Percentiles rank a stretch among this genome's conserved stretches.
Conservation (phyloP, 495 filamentous ascomycete genomes). For the Apiosordaria backusii region DNA sequence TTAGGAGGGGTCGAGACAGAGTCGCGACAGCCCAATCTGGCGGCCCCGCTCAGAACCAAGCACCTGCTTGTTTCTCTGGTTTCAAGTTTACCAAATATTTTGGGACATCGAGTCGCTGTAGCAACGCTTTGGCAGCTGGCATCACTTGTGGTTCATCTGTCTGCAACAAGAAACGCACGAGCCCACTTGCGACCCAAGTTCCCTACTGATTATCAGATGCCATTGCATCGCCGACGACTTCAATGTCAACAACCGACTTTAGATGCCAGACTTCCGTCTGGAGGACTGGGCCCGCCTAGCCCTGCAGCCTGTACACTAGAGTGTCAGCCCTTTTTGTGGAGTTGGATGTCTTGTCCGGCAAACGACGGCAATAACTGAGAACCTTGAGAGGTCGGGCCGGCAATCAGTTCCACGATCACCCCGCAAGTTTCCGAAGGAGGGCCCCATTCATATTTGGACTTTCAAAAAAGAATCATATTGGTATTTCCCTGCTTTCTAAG, state of each 20-base stretch:
- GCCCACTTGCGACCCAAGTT: too few species aligned
- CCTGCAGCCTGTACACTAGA: background rate
- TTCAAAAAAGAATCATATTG: conserved; percentile 9
- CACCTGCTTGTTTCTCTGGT: background rate
- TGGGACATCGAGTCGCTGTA: conserved; percentile 18
- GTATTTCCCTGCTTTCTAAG: conserved; percentile 27
- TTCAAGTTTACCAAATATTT: conserved; percentile 21
- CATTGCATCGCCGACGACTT: too few species aligned
- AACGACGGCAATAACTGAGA: background rate
- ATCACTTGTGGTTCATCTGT: too few species aligned
- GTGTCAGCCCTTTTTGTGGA: background rate
- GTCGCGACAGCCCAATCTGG: conserved; percentile 12
- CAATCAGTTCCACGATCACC: background rate
- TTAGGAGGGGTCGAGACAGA: conserved; percentile 18
- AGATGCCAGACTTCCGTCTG: background rate
- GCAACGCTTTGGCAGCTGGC: conserved; percentile 22
- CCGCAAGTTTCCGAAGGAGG: background rate
- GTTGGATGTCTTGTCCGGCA: background rate
- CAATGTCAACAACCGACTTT: background rate
- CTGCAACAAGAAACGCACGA: too few species aligned
- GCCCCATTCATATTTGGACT: background rate
- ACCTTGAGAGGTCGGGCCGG: background rate
- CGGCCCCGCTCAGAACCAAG: background rate
- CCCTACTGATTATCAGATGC: too few species aligned
- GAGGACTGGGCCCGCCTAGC: background rate